These are phyloP conservation scores for Ascochyta pisi DNA, from an alignment of 2,329 filamentous ascomycete genomes.

Conservation along the genomic window DNA sequence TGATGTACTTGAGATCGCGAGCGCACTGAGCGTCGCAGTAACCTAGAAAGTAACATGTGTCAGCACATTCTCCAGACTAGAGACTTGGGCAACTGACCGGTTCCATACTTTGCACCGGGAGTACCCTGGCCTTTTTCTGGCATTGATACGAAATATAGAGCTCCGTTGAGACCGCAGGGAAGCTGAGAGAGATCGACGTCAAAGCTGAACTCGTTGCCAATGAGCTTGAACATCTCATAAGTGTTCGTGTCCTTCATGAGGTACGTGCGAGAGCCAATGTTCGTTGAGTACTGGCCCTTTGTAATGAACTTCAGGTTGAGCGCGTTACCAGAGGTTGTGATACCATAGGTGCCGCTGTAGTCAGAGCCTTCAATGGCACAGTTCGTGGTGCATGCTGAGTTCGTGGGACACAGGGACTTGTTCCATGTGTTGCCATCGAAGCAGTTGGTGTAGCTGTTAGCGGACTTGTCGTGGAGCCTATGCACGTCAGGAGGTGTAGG, in stretches of 20 bases:
- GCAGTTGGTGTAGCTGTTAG: slow-evolving; percentile 46
- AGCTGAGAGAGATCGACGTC: slow-evolving; percentile 62
- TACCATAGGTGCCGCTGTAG: slow-evolving; percentile 51
- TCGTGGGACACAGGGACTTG: slow-evolving; percentile 44
- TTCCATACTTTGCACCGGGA: slow-evolving; percentile 58
- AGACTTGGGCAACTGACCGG: slow-evolving; percentile 52
- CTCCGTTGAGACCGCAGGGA: slow-evolving; percentile 73
- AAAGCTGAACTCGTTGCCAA: slow-evolving; percentile 48
- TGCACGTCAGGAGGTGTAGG: not conserved
- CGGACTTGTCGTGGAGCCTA: slow-evolving; percentile 47
- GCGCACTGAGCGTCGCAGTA: slow-evolving; percentile 47
- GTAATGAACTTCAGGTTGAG: slow-evolving; percentile 65
- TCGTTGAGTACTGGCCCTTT: slow-evolving; percentile 52
- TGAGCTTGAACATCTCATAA: slow-evolving; percentile 48
- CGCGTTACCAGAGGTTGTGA: slow-evolving; percentile 58
- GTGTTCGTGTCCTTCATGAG: slow-evolving; percentile 42
- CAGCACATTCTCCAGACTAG: not conserved
- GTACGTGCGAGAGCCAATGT: slow-evolving; percentile 48
- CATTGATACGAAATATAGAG: slow-evolving; percentile 61
- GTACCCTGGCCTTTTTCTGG: slow-evolving; percentile 57
- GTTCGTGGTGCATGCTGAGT: slow-evolving; percentile 39
- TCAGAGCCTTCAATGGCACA: slow-evolving; percentile 51
- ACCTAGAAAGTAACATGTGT: slow-evolving; percentile 36
- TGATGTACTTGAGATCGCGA: slow-evolving; percentile 58
- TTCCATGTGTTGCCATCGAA: slow-evolving; percentile 54